Evolutionary conservation across 2,329 filamentous ascomycete species (phyloP).

Genomic region (Xylaria sp.): DNA sequence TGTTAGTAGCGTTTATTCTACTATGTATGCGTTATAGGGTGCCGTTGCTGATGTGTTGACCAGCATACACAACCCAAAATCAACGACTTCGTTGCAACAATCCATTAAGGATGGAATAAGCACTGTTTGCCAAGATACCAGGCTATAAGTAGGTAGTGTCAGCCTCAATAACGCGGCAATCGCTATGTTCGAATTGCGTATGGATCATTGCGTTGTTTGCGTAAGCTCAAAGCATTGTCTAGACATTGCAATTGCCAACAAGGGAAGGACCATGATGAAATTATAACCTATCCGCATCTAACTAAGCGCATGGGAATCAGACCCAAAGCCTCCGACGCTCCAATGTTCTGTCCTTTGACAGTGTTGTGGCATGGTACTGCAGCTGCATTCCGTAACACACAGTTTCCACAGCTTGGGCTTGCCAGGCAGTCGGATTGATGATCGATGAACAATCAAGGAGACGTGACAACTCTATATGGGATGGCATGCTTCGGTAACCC

Average conservation of each 20-base stretch:
- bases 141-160: too few species aligned
- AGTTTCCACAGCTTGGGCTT: constrained; percentile 17
- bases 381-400: constrained; percentile 15
- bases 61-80: not conserved
- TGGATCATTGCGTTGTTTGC: too few species aligned
- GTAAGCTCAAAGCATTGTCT: not conserved
- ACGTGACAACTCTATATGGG: constrained; percentile 12
- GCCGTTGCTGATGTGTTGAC: too few species aligned
- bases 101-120: constrained; percentile 15
- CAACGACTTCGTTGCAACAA: constrained; percentile 17
- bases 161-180: too few species aligned
- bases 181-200: too few species aligned
- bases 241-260: too few species aligned
- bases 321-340: constrained; percentile 9
- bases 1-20: too few species aligned
- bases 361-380: constrained; percentile 14
- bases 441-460: constrained; percentile 14
- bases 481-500: constrained; percentile 17
- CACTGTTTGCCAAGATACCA: too few species aligned
- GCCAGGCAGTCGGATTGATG: constrained; percentile 11
- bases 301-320: constrained; percentile 15
- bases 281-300: constrained; percentile 13
- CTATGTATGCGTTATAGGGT: too few species aligned
- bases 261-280: constrained; percentile 12
- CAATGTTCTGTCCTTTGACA: constrained; percentile 17